Conservation (phyloP, 2,329 filamentous ascomycete genomes). For the Zasmidium citrigriseum region DNA sequence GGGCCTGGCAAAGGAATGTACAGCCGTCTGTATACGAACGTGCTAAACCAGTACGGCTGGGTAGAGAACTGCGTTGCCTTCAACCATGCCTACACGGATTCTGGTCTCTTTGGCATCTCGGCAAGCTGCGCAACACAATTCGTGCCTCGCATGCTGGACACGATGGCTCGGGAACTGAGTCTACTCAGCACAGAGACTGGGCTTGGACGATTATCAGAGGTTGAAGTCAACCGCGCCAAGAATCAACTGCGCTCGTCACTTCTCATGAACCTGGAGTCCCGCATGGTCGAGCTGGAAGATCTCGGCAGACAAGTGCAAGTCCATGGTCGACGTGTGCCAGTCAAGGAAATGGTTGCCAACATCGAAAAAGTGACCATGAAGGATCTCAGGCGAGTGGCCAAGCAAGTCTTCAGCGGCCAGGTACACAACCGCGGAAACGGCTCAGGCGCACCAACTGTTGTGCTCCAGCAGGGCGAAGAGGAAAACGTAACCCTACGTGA, state of each 20-base stretch:
- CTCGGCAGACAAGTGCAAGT: constrained; percentile 93
- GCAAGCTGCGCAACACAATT: constrained; percentile 79
- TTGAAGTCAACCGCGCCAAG: constrained; percentile 89
- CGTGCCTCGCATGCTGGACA: constrained; percentile 83
- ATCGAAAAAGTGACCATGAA: constrained; percentile 80
- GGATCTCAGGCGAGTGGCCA: constrained; percentile 81
- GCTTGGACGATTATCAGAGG: constrained; percentile 68
- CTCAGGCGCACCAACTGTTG: constrained; percentile 88
- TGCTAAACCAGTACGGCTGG: constrained; percentile 96
- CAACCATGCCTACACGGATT: constrained; percentile 97
- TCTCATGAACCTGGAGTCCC: constrained; percentile 94
- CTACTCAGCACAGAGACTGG: constrained; percentile 75
- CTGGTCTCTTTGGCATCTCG: constrained; percentile 90
- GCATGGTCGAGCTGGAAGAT: constrained; percentile 98
- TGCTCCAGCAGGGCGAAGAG: constrained; percentile 85
- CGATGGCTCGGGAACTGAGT: constrained; percentile 89
- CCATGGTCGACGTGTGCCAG: constrained; percentile 89
- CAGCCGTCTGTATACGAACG: constrained; percentile 94
- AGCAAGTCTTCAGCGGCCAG: constrained; percentile 72
- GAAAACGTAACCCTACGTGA: constrained; percentile 67
- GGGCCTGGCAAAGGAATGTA: constrained; percentile 99
- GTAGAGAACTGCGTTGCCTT: constrained; percentile 94
- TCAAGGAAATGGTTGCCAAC: constrained; percentile 85
- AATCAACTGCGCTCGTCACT: constrained; percentile 89
- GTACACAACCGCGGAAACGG: constrained; percentile 75